Evolutionary conservation across 768 basidiomycete genomes (phyloP), one percentile per base, ranked within the genome.

Genomic region (Wakefieldia striispora): DNA sequence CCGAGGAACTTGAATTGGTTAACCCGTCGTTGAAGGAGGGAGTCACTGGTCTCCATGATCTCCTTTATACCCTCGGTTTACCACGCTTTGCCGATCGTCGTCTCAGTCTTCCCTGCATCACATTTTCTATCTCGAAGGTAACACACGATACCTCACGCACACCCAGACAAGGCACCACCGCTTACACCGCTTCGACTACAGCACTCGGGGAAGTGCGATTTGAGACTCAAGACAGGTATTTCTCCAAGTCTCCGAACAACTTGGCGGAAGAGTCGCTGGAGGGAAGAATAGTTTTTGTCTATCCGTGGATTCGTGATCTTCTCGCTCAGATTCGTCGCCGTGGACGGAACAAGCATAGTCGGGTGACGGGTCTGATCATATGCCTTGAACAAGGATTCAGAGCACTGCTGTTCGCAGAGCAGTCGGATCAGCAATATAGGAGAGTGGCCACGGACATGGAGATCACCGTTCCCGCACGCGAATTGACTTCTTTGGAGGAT

Each of bases 381-480:
- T 34, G 45, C 46, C 31, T 57, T 11, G 53, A 50, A n/a, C 49
- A 38, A 7, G 48, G 48, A 10, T 55, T 55, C 39, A 40, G 23
- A 17, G 46, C 49, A 7, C 37, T 57, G 3, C 21, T 47, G 29
- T 51, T 57, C 6, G 41, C 24, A 20, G 43, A 56, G 17, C 54
- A 55, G 5, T 45, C 43, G 2, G 10, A 14, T 24, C 42, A 26
- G 4, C 23, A 24, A n/a, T 36, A 56, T 67, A 70, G 58, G 17
- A 59, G 54, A 37, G 26, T 55, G 19, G 51, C 46, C 33, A n/a
- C 53, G 7, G 50, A 39, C 12, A n/a, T 2, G 13, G 43, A 46
- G 13, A 54, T 51, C 26, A 1, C 8, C 3, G 36, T 54, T 41
- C 26, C 36, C 2, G 20, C 19, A 12, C 7, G 34, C 26, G 6